phyloP scores from a whole-genome alignment of 164 flowering plant genomes.

The Hamamelis virginiana region DNA sequence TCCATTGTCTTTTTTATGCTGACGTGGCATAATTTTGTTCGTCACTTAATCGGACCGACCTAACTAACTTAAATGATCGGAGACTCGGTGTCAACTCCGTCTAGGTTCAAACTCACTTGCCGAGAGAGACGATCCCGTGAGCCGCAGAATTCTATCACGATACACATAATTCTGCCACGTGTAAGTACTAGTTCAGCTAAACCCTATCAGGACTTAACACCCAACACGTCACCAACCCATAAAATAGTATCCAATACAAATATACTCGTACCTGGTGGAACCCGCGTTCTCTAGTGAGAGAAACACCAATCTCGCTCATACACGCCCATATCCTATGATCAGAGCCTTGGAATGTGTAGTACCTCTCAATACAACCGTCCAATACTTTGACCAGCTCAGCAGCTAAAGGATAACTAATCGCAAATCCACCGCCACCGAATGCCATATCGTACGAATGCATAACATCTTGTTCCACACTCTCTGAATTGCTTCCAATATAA shows the following conservation, averaged over 20 bases:
- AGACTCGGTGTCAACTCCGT: too few species aligned
- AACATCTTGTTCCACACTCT: constrained; percentile 75
- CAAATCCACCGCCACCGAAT: constrained; percentile 88
- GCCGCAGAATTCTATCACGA: too few species aligned
- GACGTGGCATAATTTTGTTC: constrained; percentile 30
- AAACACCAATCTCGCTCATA: constrained; percentile 50
- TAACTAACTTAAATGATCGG: too few species aligned
- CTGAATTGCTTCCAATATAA: constrained; percentile 73
- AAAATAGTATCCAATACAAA: neutral
- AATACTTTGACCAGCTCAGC: constrained; percentile 31
- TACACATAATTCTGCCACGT: too few species aligned
- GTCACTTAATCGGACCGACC: too few species aligned
- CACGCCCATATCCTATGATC: constrained; percentile 68
- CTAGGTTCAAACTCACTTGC: too few species aligned
- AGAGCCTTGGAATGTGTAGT: constrained; percentile 60
- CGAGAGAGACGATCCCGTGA: too few species aligned
- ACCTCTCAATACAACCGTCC: constrained; percentile 65
- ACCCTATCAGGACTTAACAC: too few species aligned
- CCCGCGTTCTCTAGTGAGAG: constrained; percentile 45
- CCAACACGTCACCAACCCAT: too few species aligned
- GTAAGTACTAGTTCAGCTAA: too few species aligned
- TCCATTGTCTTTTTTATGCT: constrained; percentile 15
- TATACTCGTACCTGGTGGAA: constrained; percentile 55
- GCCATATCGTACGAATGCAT: constrained; percentile 69
- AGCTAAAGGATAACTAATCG: constrained; percentile 65